Evolutionary conservation across 495 filamentous ascomycete genomes (phyloP).

Genomic region (Penicillium simplicissimum): DNA sequence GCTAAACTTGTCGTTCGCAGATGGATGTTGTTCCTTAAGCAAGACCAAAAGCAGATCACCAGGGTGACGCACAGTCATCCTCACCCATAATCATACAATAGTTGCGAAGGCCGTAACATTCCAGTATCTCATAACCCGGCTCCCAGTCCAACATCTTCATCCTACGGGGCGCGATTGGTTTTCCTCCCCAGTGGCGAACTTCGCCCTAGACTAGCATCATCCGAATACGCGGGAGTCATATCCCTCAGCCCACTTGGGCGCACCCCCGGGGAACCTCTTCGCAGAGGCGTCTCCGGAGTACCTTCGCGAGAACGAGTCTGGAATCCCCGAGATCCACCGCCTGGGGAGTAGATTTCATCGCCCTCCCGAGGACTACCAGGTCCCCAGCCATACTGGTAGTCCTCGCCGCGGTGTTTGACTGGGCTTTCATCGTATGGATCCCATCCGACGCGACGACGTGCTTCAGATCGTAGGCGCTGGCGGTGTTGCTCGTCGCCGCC

Average conservation of each 20-base stretch:
- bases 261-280: slow-evolving; percentile 23
- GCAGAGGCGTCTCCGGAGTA: slow-evolving; percentile 41
- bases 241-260: slow-evolving; percentile 28
- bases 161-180: slow-evolving; percentile 15
- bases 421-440: slow-evolving; percentile 79
- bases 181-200: slow-evolving; percentile 35
- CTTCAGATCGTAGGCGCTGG: slow-evolving; percentile 67
- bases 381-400: slow-evolving; percentile 52
- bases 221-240: slow-evolving; percentile 29
- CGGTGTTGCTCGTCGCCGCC: slow-evolving; percentile 71
- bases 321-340: slow-evolving; percentile 29
- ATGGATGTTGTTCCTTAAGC: not conserved
- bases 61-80: not conserved
- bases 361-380: slow-evolving; percentile 32
- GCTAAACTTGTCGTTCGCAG: not conserved
- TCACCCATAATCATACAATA: slow-evolving; percentile 18
- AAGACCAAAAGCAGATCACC: not conserved
- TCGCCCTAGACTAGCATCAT: slow-evolving; percentile 15
- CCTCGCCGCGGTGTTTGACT: slow-evolving; percentile 62
- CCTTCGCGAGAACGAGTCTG: slow-evolving; percentile 42
- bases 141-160: slow-evolving; percentile 14
- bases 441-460: slow-evolving; percentile 80
- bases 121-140: slow-evolving; percentile 14
- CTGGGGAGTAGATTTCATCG: slow-evolving; percentile 36
- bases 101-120: not conserved